Conservation (phyloP, 1,284 basidiomycete genomes). For the Ustilago bromivora region DNA sequence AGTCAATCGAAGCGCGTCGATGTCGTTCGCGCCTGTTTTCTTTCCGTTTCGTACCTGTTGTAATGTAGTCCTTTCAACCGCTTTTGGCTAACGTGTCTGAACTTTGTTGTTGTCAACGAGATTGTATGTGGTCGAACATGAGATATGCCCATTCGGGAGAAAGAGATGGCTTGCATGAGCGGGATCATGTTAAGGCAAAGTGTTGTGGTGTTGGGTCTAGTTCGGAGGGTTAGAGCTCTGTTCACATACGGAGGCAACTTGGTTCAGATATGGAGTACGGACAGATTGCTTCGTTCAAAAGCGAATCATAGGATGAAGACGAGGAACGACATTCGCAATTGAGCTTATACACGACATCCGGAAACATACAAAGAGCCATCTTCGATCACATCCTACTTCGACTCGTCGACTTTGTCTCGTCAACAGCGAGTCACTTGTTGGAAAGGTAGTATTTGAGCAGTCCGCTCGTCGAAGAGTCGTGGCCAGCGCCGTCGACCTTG, state of each 20-base stretch:
- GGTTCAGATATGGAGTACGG: too few relatives aligned
- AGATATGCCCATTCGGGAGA: not conserved
- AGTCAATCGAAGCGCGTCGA: slow-evolving; percentile 4
- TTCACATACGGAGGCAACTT: too few relatives aligned
- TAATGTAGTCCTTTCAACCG: slow-evolving; percentile 23
- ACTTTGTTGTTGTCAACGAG: not conserved
- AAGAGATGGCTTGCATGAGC: not conserved
- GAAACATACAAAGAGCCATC: not conserved
- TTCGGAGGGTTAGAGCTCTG: not conserved
- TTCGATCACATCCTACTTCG: slow-evolving; percentile 18
- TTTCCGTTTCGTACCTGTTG: slow-evolving; percentile 32
- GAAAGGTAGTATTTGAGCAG: slow-evolving; percentile 63
- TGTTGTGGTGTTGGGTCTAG: not conserved
- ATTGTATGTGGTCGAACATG: not conserved
- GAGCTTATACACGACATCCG: not conserved
- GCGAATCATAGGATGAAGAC: too few relatives aligned
- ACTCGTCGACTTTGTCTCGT: not conserved
- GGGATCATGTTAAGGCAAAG: not conserved
- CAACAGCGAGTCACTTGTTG: slow-evolving; percentile 42
- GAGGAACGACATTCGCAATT: not conserved
- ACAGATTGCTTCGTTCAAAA: too few relatives aligned
- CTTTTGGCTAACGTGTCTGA: not conserved
- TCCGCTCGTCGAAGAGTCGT: slow-evolving; percentile 79
- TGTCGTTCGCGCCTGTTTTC: not conserved
- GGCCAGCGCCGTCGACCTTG: slow-evolving; percentile 78